Evolutionary conservation across 2,329 filamentous ascomycete species (phyloP).

Genomic region (Aspergillus proliferans): DNA sequence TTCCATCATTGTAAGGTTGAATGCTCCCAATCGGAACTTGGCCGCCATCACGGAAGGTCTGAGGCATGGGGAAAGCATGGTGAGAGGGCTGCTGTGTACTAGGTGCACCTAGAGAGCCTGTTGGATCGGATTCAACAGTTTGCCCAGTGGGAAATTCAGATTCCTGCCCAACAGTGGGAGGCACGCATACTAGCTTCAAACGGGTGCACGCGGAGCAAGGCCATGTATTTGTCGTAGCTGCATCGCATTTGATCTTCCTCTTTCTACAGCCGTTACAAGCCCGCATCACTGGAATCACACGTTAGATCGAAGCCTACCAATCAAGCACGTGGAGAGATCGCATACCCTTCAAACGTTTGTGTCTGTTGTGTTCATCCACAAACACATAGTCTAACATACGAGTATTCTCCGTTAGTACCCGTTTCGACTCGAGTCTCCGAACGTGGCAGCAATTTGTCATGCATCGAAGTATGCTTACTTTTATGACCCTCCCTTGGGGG

Average conservation of each 20-base stretch:
- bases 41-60: conserved; percentile 39
- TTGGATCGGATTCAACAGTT: conserved; percentile 18
- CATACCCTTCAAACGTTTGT: conserved; percentile 89
- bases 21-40: conserved; percentile 45
- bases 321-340: conserved; percentile 1
- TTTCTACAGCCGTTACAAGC: conserved; percentile 92
- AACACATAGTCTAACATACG: conserved; percentile 80
- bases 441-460: too few species aligned
- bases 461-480: conserved; percentile 52
- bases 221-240: conserved; percentile 94
- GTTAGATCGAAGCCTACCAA: conserved; percentile 1
- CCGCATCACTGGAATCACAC: conserved; percentile 69
- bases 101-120: conserved; percentile 18
- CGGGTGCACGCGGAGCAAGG: conserved; percentile 90
- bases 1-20: conserved; percentile 38
- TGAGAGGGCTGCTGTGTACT: conserved; percentile 43
- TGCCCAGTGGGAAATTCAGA: conserved; percentile 40
- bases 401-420: conserved; percentile 4
- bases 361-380: conserved; percentile 96
- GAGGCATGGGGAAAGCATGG: conserved; percentile 50
- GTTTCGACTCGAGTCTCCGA: not conserved
- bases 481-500: conserved; percentile 72
- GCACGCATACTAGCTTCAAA: conserved; percentile 86
- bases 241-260: conserved; percentile 97
- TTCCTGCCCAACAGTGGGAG: conserved; percentile 74